Evolutionary conservation across 108 stramenopile genomes (phyloP), one percentile per base, ranked within the genome.

Genomic region (Cylindrotheca fusiformis): DNA sequence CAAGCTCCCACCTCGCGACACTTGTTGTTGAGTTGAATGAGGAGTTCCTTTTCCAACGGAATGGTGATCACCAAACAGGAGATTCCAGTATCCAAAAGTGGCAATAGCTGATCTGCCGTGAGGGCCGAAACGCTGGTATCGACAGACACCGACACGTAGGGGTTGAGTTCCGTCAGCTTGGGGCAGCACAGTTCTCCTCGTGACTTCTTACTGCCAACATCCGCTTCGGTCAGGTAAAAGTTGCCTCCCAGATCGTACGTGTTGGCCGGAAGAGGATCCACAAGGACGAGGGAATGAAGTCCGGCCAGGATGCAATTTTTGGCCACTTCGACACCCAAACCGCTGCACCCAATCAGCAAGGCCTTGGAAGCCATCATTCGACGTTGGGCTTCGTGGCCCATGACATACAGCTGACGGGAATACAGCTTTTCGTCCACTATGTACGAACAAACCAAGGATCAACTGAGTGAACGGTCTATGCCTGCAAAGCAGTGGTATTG

Each of bases 321-420:
- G 63, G 95, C 97, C 2, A 93, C 77, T 79, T 98, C 92, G 33
- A 82, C 97, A 17, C 97, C 99, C 20, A 97, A 79, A 1, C 99
- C 99, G 14, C 80, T 82, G 26, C 89, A 55, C 23, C 99, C 99
- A 20, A 95, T 67, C 54, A 99, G 33, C 49, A 98, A 74, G 30
- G 95, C 97, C 12, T 81, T 72, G 33, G 88, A 84, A n/a, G 86
- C 77, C 80, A 95, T 93, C 97, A 99, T 95, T 27, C 93, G 88
- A 32, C 87, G 82, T 74, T 98, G 97, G 26, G 97, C 99, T 76
- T 97, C 97, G 74, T 96, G 95, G 44, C 99, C 99, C 95, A 97
- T 96, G n/a, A 98, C 97, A 68, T 98, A 98, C 24, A 99, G 94
- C 79, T 99, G 99, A 20, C 98, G 95, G 48, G 95, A 96, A 72